phyloP scores from a whole-genome alignment of 805 yeast species.

The Nadsonia fulvescens region DNA sequence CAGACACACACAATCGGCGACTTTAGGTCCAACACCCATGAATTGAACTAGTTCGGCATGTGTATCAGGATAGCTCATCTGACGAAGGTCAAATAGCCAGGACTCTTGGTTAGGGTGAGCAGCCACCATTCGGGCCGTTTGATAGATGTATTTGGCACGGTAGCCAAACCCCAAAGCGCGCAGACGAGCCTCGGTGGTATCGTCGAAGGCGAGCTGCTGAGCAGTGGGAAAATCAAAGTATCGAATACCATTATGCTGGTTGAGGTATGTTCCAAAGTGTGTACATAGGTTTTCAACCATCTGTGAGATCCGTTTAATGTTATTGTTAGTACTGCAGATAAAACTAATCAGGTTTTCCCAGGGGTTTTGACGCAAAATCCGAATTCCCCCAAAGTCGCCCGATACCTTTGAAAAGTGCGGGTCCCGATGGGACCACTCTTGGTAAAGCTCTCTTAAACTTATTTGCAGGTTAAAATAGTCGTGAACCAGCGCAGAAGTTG shows the following conservation, averaged over 20 bases:
- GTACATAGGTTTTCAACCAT: slow-evolving; percentile 72
- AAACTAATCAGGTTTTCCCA: slow-evolving; percentile 89
- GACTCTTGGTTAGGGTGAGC: slow-evolving; percentile 16
- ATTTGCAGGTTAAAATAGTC: slow-evolving; percentile 60
- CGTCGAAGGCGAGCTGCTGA: slow-evolving; percentile 24
- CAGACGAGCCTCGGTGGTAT: slow-evolving; percentile 27
- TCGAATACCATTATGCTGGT: slow-evolving; percentile 30
- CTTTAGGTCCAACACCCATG: slow-evolving; percentile 92
- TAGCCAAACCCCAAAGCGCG: slow-evolving; percentile 57
- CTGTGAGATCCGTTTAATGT: slow-evolving; percentile 78
- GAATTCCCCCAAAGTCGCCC: slow-evolving; percentile 39
- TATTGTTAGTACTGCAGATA: slow-evolving; percentile 91
- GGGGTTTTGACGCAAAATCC: slow-evolving; percentile 85
- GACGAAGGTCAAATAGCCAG: slow-evolving; percentile 21
- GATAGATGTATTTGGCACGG: slow-evolving; percentile 71
- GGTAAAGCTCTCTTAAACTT: slow-evolving; percentile 33
- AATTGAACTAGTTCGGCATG: slow-evolving; percentile 44
- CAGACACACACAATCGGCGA: slow-evolving; percentile 87
- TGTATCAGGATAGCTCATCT: slow-evolving; percentile 30
- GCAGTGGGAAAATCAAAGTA: slow-evolving; percentile 68
- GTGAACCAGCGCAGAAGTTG: slow-evolving; percentile 25
- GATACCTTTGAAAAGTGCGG: slow-evolving; percentile 23
- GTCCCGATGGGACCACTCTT: slow-evolving; percentile 45
- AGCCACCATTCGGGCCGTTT: slow-evolving; percentile 44
- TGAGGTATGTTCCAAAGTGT: slow-evolving; percentile 49